A percentile compares a stretch with the other conserved stretches of the same genome.
Evolutionary conservation across 495 filamentous ascomycete genomes (phyloP).

Genomic region (Neurospora terricola): DNA sequence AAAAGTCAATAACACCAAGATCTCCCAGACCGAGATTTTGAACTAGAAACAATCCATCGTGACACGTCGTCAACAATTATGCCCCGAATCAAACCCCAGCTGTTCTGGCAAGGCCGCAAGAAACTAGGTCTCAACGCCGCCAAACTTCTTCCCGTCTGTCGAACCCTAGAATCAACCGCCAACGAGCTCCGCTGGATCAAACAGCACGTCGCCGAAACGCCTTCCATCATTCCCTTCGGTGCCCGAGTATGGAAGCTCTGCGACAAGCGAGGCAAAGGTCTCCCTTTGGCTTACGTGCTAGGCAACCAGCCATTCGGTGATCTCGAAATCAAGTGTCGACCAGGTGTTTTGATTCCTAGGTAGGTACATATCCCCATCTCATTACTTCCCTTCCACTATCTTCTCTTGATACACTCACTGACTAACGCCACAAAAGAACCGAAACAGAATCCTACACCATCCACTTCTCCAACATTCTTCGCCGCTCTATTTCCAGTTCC

Average conservation of each 20-base stretch:
- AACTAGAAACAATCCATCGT: background rate
- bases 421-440: conserved; percentile 19
- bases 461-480: conserved; percentile 43
- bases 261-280: conserved; percentile 47
- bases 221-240: conserved; percentile 6
- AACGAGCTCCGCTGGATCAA: conserved; percentile 84
- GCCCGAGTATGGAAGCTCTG: conserved; percentile 41
- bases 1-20: background rate
- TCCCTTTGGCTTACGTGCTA: conserved; percentile 82
- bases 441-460: conserved; percentile 65
- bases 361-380: conserved; percentile 12
- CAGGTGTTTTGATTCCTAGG: conserved; percentile 79
- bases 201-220: conserved; percentile 35
- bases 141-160: conserved; percentile 57
- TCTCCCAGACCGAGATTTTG: background rate
- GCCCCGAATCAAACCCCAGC: conserved; percentile 60
- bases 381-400: background rate
- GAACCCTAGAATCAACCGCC: conserved; percentile 52
- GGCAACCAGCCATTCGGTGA: conserved; percentile 82
- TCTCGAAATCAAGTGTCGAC: conserved; percentile 64
- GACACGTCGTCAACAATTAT: conserved; percentile 30
- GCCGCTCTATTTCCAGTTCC: background rate
- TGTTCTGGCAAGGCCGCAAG: conserved; percentile 47
- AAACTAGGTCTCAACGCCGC: conserved; percentile 49
- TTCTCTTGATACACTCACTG: no score